Percentiles rank a stretch among this genome's conserved stretches.
These are phyloP conservation scores for Cordyceps pruinosa DNA, from an alignment of 2,329 filamentous ascomycete species.

Conservation along the genomic window DNA sequence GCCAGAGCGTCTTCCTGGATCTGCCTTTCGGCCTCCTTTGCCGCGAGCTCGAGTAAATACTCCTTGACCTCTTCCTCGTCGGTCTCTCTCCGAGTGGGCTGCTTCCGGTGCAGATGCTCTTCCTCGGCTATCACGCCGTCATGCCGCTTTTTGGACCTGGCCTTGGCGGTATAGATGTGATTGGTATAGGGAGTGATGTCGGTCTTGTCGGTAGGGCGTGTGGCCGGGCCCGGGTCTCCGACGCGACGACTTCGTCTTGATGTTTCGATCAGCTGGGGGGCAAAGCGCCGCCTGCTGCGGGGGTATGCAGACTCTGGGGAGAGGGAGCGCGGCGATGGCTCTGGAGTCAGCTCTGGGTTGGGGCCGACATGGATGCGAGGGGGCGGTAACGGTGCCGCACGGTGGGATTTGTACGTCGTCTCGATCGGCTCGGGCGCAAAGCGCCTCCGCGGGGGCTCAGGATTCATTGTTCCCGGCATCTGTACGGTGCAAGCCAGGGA, in stretches of 20 bases:
- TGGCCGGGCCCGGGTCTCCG: slow-evolving; percentile 56
- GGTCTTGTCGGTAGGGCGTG: slow-evolving; percentile 61
- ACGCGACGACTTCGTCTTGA: slow-evolving; percentile 63
- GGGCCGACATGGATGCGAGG: slow-evolving; percentile 32
- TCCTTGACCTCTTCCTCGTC: slow-evolving; percentile 70
- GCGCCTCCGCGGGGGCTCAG: slow-evolving; percentile 43
- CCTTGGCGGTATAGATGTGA: slow-evolving; percentile 46
- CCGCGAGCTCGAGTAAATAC: slow-evolving; percentile 72
- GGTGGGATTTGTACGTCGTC: slow-evolving; percentile 57
- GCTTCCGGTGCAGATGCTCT: slow-evolving; percentile 23
- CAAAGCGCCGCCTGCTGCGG: slow-evolving; percentile 45
- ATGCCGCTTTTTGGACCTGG: slow-evolving; percentile 34
- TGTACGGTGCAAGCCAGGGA: background rate
- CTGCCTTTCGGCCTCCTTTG: slow-evolving; percentile 71
- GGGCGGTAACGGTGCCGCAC: slow-evolving; percentile 22
- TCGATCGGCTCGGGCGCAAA: slow-evolving; percentile 67
- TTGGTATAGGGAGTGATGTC: slow-evolving; percentile 61
- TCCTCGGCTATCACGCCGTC: slow-evolving; percentile 22
- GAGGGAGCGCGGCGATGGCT: slow-evolving; percentile 44
- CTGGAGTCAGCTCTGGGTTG: slow-evolving; percentile 51
- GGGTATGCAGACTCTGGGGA: slow-evolving; percentile 22
- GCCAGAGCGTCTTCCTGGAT: slow-evolving; percentile 70
- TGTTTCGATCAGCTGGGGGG: slow-evolving; percentile 76
- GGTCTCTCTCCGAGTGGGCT: slow-evolving; percentile 52
- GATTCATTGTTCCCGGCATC: slow-evolving; percentile 9